Conservation (phyloP, 2,329 filamentous ascomycete species). For the Botrytis sinoallii region DNA sequence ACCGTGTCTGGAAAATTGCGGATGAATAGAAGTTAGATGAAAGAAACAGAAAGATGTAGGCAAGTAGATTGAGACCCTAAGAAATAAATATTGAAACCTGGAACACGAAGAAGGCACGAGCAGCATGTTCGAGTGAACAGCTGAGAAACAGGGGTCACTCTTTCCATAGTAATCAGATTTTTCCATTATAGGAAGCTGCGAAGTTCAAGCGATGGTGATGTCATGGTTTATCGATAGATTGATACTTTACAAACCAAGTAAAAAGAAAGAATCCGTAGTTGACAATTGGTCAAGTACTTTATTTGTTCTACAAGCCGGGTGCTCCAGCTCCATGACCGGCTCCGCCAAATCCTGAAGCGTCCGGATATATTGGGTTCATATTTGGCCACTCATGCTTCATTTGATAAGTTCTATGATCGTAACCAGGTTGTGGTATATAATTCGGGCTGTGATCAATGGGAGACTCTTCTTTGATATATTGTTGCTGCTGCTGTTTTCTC, state of each 20-base stretch:
- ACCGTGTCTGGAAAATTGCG: slow-evolving; percentile 12
- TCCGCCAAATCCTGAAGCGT: slow-evolving; percentile 22
- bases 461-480: slow-evolving; percentile 23
- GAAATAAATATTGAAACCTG: neutral
- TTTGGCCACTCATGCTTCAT: slow-evolving; percentile 27
- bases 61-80: neutral
- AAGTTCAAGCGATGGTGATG: neutral
- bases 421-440: slow-evolving; percentile 25
- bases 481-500: slow-evolving; percentile 39
- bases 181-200: neutral
- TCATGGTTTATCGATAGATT: neutral
- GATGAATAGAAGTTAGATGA: slow-evolving; percentile 2
- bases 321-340: slow-evolving; percentile 15
- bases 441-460: slow-evolving; percentile 28
- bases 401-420: slow-evolving; percentile 28
- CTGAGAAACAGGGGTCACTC: neutral
- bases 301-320: slow-evolving; percentile 1
- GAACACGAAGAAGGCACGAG: slow-evolving; percentile 9
- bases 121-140: neutral
- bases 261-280: neutral
- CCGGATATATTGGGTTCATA: slow-evolving; percentile 23
- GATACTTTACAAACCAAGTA: neutral
- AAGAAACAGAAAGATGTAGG: neutral
- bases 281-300: neutral
- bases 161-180: neutral